Evolutionary conservation across 2,329 filamentous ascomycete species (phyloP), one percentile per base, ranked within the genome.

Genomic region (Pseudohalonectria lignicola): DNA sequence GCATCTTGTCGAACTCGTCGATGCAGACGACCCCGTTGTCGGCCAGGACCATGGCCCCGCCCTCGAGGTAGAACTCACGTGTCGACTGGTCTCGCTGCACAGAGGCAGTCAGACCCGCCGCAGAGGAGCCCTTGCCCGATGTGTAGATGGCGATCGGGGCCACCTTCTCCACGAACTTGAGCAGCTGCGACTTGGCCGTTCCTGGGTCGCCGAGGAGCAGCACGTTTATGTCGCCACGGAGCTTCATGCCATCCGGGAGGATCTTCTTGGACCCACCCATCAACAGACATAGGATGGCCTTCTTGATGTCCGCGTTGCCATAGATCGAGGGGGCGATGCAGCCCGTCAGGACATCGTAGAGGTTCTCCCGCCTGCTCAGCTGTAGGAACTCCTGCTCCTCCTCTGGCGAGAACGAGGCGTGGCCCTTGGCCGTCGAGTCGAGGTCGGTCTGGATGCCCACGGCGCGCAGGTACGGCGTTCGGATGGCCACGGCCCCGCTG

Each of bases 1-100:
- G 76, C 92, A 98, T 98, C 69, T 98, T 98, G 66, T 98, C 92
- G 55, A 98, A 98, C 62, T 98, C 92, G 55, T 98, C 92, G 50
- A 98, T 98, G 60, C 92, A 96, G 9, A 96, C 92, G 1, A 96
- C 90, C 50, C 92, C 92, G 3, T 88, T 88, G 48, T 98, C 92
- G 4, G 92, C 92, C 15, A 98, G 76, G 4, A 98, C 92, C 92
- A 98, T 96, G 23, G 92, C 92, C 61, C 92, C 92, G 34, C 92
- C 92, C 67, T 98, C 92, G 1, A 98, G 77, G 53, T 96, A 98
- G 60, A 98, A 98, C 57, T 98, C 92, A 37, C 92, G 76, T 0
- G 90, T 95, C 12, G 80, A 83, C 12, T 85, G 80, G 53, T 98
- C 92, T 41, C 92, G 79, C 51, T 98, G 92, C 2, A 98, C 92